These are phyloP conservation scores for Alternaria arborescens DNA, from an alignment of 2,329 filamentous ascomycete species.

Conservation along the genomic window DNA sequence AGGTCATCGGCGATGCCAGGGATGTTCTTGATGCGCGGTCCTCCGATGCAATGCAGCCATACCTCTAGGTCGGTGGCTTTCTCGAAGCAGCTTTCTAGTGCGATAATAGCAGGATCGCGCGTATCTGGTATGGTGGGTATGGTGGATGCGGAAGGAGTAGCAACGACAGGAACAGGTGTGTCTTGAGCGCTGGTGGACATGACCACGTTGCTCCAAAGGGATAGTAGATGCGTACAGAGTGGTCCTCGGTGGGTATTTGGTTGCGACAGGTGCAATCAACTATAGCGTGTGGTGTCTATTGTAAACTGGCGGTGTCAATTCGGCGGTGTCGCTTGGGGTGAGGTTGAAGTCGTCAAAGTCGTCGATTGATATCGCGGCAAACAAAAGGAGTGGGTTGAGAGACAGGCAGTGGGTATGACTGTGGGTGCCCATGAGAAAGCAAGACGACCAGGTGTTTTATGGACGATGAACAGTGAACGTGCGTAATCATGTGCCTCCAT, in stretches of 20 bases:
- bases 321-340: not conserved
- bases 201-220: not conserved
- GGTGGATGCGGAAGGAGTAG: not conserved
- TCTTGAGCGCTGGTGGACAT: not conserved
- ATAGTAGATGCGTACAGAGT: not conserved
- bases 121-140: not conserved
- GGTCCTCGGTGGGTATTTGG: not conserved
- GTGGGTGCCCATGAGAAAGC: not conserved
- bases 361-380: not conserved
- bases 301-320: not conserved
- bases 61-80: slow-evolving; percentile 14
- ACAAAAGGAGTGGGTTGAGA: not conserved
- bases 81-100: slow-evolving; percentile 6
- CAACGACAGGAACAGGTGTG: not conserved
- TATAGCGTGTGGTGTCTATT: not conserved
- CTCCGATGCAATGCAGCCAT: slow-evolving; percentile 13
- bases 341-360: not conserved
- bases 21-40: not conserved
- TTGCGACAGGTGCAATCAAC: not conserved
- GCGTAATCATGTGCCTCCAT: not conserved
- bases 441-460: not conserved
- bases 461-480: not conserved
- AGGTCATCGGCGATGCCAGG: slow-evolving; percentile 15
- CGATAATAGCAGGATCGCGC: not conserved
- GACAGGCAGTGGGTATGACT: not conserved